Base-by-base conservation (phyloP, 352 stramenopile species). In the Halophytophthora polymorphica region DNA sequence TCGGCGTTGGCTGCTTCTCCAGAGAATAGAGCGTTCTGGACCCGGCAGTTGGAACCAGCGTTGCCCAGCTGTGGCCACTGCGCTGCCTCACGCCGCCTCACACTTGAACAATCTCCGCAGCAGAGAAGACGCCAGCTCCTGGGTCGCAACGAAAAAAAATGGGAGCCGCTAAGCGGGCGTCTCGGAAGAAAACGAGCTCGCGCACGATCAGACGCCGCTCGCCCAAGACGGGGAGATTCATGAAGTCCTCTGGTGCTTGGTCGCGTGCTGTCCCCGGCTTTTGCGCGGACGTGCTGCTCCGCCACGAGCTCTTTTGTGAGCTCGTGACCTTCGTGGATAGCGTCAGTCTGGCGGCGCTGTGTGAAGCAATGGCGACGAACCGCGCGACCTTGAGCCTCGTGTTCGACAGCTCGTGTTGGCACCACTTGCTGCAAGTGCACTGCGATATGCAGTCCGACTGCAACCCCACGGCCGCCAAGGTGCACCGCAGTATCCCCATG, bases 291-390 rank as follows among this genome's bases (percentile, higher is more conserved):
- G 35, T 66, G 36, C 37, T 68, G 31, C 31, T 69, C 29, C 35
- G 45, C 37, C 56, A 59, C 34, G 39, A 64, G 39, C 56, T 73
- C 22, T 41, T 70, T 2, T 47, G 54, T 19, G 40, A 61, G 36
- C 56, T 70, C 17, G 23, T 67, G 35, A 23, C 45, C 7, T 59
- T 55, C 18, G 15, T 73, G 25, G 43, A 58, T 19, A 40, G 51
- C 15, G 29, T 31, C 3, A 53, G 40, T 10, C 18, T 67, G n/a
- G 12, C 35, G 8, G 36, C 25, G 11, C 18, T 67, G 19, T 68
- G 56, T n/a, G 21, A 62, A 2, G 56, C 56, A 3, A 48, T 55
- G 56, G 41, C 22, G 8, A 8, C 53, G 21, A 36, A 33, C 39
- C n/a, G 11, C 11, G 43, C 49, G 11, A 56, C 46, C 8, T 19